Evolutionary conservation across 768 basidiomycete genomes (phyloP).

Genomic region (Psilocybe cyanescens): DNA sequence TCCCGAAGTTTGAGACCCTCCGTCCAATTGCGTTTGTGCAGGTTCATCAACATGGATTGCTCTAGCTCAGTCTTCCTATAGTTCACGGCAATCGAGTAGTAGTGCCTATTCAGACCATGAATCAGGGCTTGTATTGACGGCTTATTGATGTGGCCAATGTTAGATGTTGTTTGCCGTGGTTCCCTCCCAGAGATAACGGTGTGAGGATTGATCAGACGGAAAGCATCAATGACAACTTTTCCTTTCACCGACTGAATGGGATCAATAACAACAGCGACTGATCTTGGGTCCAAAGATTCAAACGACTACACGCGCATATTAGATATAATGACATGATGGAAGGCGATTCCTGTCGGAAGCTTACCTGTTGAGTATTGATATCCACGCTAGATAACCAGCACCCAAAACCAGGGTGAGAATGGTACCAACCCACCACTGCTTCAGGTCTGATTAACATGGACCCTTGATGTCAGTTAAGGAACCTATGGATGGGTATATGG

Average conservation of each 20-base stretch:
- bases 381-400: slow-evolving; percentile 99
- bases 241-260: slow-evolving; percentile 99
- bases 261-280: slow-evolving; percentile 97
- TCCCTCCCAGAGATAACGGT: slow-evolving; percentile 90
- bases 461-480: slow-evolving; percentile 9
- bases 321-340: slow-evolving; percentile 12
- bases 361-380: slow-evolving; percentile 97
- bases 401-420: slow-evolving; percentile 99
- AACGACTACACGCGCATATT: slow-evolving; percentile 69
- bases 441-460: slow-evolving; percentile 65
- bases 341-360: slow-evolving; percentile 13
- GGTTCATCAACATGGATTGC: slow-evolving; percentile 98
- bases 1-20: slow-evolving; percentile 93
- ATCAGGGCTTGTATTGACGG: slow-evolving; percentile 99
- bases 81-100: slow-evolving; percentile 97
- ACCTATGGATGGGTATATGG: slow-evolving; percentile 14
- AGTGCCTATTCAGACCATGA: slow-evolving; percentile 96
- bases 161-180: slow-evolving; percentile 95
- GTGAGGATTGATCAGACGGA: slow-evolving; percentile 94
- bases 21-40: slow-evolving; percentile 99
- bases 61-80: slow-evolving; percentile 98
- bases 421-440: slow-evolving; percentile 99
- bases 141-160: slow-evolving; percentile 98
- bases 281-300: slow-evolving; percentile 89
- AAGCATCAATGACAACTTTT: slow-evolving; percentile 99